Percentiles rank a stretch among this genome's conserved stretches.
phyloP scores from a whole-genome alignment of 1,284 basidiomycete genomes.

The Trametes hirsuta region DNA sequence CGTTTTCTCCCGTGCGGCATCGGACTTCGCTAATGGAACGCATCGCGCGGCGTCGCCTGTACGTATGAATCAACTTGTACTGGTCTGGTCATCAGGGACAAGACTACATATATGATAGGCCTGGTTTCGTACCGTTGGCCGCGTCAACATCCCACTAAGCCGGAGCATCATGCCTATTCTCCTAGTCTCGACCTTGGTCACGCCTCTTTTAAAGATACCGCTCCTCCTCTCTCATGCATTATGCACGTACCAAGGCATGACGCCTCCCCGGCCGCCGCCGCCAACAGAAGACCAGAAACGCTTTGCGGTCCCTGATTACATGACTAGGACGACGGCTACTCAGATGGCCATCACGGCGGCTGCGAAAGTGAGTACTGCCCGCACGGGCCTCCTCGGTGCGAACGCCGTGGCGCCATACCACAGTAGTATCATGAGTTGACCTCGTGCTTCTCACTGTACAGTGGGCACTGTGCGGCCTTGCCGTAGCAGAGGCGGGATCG shows the following conservation, averaged over 20 bases:
- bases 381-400: too few relatives aligned
- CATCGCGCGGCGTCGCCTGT: too few relatives aligned
- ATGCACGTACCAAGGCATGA: slow-evolving; percentile 2
- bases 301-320: background rate
- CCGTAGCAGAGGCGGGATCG: slow-evolving; percentile 1
- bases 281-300: slow-evolving; percentile 1
- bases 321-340: background rate
- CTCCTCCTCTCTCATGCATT: slow-evolving; percentile 5
- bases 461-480: background rate
- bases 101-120: background rate
- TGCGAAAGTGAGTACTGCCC: background rate
- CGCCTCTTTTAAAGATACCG: slow-evolving; percentile 12
- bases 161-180: background rate
- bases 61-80: too few relatives aligned
- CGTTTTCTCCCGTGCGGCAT: too few relatives aligned
- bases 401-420: background rate
- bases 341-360: background rate
- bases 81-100: background rate
- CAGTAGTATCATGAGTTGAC: background rate
- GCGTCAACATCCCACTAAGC: background rate
- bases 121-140: background rate
- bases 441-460: background rate
- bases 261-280: slow-evolving; percentile 5
- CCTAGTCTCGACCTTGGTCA: background rate
- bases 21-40: too few relatives aligned